Evolutionary conservation across 768 basidiomycete species (phyloP).

Genomic region (Panaeolus cyanescens): DNA sequence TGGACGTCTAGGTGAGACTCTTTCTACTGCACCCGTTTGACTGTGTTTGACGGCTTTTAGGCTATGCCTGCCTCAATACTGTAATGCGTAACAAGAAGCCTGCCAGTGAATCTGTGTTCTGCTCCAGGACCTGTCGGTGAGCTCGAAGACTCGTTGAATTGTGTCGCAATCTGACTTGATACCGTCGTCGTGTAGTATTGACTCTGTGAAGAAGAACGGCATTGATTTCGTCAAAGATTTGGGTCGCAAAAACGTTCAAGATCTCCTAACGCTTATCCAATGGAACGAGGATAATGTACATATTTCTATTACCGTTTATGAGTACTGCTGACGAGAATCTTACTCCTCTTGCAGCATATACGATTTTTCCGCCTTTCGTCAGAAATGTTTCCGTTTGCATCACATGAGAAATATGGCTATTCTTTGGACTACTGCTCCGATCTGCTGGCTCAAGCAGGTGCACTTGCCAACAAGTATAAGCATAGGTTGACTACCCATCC

Average conservation of each 20-base stretch:
- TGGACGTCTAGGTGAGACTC: constrained; percentile 57
- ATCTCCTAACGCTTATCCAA: constrained; percentile 73
- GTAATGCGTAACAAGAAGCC: constrained; percentile 75
- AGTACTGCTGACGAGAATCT: not conserved
- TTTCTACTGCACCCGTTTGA: not conserved
- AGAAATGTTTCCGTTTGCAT: constrained; percentile 93
- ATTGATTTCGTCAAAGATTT: constrained; percentile 82
- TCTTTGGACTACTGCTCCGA: constrained; percentile 71
- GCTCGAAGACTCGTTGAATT: constrained; percentile 6
- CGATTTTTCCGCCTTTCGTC: constrained; percentile 89
- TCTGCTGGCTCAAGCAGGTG: constrained; percentile 58
- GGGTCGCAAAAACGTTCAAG: constrained; percentile 72
- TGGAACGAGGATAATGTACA: constrained; percentile 89
- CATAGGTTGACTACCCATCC: constrained; percentile 88
- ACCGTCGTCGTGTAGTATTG: constrained; percentile 53
- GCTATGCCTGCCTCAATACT: constrained; percentile 87
- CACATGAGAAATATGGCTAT: constrained; percentile 81
- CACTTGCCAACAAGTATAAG: constrained; percentile 65
- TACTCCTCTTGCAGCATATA: constrained; percentile 49
- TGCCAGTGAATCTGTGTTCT: constrained; percentile 66
- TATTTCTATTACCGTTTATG: constrained; percentile 1
- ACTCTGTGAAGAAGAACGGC: constrained; percentile 79
- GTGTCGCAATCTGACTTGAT: not conserved
- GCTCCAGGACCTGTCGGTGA: constrained; percentile 68
- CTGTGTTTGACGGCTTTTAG: constrained; percentile 25